These are phyloP conservation scores for Cercospora zeina DNA, from an alignment of 2,329 filamentous ascomycete species.

Conservation along the genomic window DNA sequence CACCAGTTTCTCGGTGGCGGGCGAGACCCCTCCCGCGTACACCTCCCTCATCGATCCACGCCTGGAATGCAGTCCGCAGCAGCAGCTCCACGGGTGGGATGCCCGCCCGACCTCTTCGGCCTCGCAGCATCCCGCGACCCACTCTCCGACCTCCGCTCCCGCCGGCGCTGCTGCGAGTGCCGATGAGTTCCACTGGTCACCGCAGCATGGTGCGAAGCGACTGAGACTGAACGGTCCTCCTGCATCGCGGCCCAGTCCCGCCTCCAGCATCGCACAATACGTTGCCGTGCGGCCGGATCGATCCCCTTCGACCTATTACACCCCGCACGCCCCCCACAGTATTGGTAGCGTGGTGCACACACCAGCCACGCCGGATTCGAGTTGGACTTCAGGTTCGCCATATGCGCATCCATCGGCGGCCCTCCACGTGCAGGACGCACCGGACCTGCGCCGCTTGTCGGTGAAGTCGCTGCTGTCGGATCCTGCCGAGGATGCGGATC, in stretches of 20 bases:
- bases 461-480: constrained; percentile 65
- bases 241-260: constrained; percentile 26
- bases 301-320: constrained; percentile 40
- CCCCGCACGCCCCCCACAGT: constrained; percentile 43
- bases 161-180: constrained; percentile 13
- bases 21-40: not conserved
- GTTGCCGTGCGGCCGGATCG: constrained; percentile 36
- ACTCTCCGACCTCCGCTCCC: constrained; percentile 26
- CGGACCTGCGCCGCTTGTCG: constrained; percentile 58
- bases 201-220: constrained; percentile 43
- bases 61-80: constrained; percentile 19
- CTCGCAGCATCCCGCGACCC: constrained; percentile 3
- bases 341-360: constrained; percentile 44
- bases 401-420: constrained; percentile 25
- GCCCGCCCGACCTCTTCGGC: not conserved
- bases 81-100: constrained; percentile 2
- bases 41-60: constrained; percentile 26
- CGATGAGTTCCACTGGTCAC: constrained; percentile 39
- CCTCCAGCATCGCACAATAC: constrained; percentile 35
- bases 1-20: not conserved
- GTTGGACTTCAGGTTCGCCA: constrained; percentile 35
- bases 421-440: constrained; percentile 39
- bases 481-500: constrained; percentile 44
- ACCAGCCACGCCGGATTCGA: constrained; percentile 49
- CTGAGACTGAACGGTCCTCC: constrained; percentile 35